Percentiles rank a stretch among this genome's conserved stretches.
phyloP scores from a whole-genome alignment of 1,284 basidiomycete genomes.

The Pholiota adiposa region DNA sequence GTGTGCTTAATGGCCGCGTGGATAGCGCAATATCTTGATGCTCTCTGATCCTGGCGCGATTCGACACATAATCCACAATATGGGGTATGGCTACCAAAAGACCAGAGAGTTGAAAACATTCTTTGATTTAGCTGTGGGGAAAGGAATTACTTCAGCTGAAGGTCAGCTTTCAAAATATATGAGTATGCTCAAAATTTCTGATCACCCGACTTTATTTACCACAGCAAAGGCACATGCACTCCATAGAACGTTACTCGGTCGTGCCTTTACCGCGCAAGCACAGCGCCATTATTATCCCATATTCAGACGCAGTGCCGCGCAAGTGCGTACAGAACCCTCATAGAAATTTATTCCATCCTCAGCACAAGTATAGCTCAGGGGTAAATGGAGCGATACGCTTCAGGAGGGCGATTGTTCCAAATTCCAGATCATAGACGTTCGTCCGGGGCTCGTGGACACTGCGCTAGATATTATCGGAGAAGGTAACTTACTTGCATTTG shows the following conservation, averaged over 20 bases:
- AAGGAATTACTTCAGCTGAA: constrained; percentile 12
- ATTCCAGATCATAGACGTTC: constrained; percentile 11
- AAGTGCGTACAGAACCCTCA: not conserved
- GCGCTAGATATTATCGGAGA: constrained; percentile 14
- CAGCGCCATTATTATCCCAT: constrained; percentile 12
- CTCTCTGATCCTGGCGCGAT: constrained; percentile 11
- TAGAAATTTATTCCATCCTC: too few relatives aligned
- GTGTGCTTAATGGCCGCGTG: too few relatives aligned
- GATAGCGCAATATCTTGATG: constrained; percentile 14
- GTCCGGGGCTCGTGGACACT: constrained; percentile 8
- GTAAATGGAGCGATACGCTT: constrained; percentile 12
- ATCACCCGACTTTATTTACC: too few relatives aligned
- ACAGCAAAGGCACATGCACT: constrained; percentile 11
- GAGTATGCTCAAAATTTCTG: too few relatives aligned
- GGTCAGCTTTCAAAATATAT: too few relatives aligned
- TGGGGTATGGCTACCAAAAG: constrained; percentile 14
- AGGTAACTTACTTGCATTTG: not conserved
- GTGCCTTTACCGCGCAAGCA: constrained; percentile 14
- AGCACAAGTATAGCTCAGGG: constrained; percentile 4
- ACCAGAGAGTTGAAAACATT: constrained; percentile 12
- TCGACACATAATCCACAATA: constrained; percentile 11
- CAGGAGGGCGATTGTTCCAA: constrained; percentile 14
- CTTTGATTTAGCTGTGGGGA: constrained; percentile 6
- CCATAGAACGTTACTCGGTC: constrained; percentile 10
- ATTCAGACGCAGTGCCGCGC: constrained; percentile 8